A percentile compares a stretch with the other conserved stretches of the same genome.
These are phyloP conservation scores for Kewa caespitosa DNA, from an alignment of 179 eudicot genomes.

Conservation along the genomic window DNA sequence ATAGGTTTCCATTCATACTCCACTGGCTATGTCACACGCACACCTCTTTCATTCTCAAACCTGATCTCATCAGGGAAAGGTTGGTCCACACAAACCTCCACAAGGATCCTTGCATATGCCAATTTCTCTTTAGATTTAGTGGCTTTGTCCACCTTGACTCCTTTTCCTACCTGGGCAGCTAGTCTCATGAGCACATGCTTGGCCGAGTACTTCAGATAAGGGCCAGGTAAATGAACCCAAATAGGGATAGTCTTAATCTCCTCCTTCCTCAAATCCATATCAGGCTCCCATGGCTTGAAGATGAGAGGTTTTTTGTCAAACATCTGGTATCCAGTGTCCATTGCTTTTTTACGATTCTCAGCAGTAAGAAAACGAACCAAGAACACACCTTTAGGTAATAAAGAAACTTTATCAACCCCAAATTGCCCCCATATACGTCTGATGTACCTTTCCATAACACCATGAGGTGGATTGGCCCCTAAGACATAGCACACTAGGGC, in stretches of 20 bases:
- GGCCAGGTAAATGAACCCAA: neutral
- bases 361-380: neutral
- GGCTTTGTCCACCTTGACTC: neutral
- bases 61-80: neutral
- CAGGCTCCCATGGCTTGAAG: neutral
- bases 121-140: neutral
- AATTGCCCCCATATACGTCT: neutral
- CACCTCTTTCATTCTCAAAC: neutral
- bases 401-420: neutral
- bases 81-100: neutral
- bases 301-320: neutral
- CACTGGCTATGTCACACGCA: neutral
- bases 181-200: neutral
- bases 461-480: neutral
- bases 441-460: neutral
- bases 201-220: neutral
- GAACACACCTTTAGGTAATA: neutral
- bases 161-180: neutral
- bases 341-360: neutral
- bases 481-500: neutral
- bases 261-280: neutral
- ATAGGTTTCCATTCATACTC: neutral
- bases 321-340: neutral
- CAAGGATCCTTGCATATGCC: neutral
- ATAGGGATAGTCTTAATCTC: neutral